Evolutionary conservation across 2,329 filamentous ascomycete species (phyloP).

Genomic region (Scopulariopsis brevicaulis): DNA sequence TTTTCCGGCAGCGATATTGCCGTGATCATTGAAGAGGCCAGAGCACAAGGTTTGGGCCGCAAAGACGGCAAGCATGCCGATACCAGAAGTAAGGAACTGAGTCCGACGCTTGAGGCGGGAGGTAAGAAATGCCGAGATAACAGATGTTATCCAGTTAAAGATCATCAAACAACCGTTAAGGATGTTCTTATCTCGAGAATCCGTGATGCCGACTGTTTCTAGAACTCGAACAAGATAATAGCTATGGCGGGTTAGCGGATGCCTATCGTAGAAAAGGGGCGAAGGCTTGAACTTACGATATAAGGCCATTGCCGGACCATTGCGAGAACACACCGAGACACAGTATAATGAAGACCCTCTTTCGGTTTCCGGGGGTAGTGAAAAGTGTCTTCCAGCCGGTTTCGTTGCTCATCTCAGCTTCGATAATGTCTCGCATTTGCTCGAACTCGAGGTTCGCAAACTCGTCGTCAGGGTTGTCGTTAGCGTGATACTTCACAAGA

Average conservation of each 20-base stretch:
- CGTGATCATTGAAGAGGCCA: conserved; percentile 17
- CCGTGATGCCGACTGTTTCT: conserved; percentile 29
- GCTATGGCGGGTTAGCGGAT: not conserved
- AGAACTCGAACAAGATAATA: conserved; percentile 32
- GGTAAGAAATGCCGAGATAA: conserved; percentile 26
- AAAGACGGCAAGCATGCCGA: conserved; percentile 17
- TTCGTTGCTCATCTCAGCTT: conserved; percentile 24
- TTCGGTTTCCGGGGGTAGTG: conserved; percentile 17
- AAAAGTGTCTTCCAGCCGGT: conserved; percentile 18
- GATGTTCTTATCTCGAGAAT: conserved; percentile 23
- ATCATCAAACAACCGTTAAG: conserved; percentile 9
- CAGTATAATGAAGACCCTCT: conserved; percentile 24
- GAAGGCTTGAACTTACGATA: conserved; percentile 10
- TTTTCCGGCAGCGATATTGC: conserved; percentile 15
- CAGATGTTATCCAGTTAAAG: conserved; percentile 29
- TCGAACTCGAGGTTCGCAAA: conserved; percentile 40
- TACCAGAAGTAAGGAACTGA: conserved; percentile 37
- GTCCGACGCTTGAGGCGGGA: conserved; percentile 33
- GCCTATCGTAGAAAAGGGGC: too few relatives aligned
- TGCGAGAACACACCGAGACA: conserved; percentile 31
- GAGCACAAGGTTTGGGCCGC: conserved; percentile 21
- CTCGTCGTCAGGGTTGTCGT: conserved; percentile 37
- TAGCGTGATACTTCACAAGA: conserved; percentile 38
- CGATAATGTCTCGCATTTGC: conserved; percentile 24
- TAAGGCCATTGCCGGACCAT: conserved; percentile 21